A percentile compares a stretch with the other conserved stretches of the same genome.
phyloP scores from a whole-genome alignment of 768 basidiomycete species.

The Leccinum rimulosum region DNA sequence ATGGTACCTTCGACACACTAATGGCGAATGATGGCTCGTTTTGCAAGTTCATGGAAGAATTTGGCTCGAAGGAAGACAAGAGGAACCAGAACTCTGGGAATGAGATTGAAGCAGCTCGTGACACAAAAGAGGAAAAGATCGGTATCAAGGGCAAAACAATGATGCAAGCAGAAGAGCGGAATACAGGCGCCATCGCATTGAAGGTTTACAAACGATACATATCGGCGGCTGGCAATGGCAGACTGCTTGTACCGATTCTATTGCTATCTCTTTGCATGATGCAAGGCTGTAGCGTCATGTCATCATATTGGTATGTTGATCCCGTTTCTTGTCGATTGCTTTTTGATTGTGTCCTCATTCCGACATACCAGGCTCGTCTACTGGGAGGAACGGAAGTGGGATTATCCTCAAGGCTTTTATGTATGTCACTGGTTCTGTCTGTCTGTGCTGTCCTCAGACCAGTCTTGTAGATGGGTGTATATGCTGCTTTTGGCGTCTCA shows the following conservation, averaged over 20 bases:
- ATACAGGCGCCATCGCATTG: neutral
- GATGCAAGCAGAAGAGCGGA: neutral
- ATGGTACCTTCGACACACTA: no score
- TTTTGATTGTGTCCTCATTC: neutral
- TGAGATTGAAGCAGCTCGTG: slow-evolving; percentile 18
- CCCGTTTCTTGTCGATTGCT: neutral
- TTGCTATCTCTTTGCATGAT: slow-evolving; percentile 49
- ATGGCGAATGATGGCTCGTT: no score
- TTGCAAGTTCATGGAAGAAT: slow-evolving; percentile 42
- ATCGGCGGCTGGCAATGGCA: slow-evolving; percentile 60
- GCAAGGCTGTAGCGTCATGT: slow-evolving; percentile 73
- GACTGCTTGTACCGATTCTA: slow-evolving; percentile 62
- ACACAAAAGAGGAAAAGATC: slow-evolving; percentile 15
- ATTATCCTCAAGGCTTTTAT: slow-evolving; percentile 63
- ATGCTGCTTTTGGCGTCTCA: slow-evolving; percentile 66
- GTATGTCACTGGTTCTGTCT: slow-evolving; percentile 43
- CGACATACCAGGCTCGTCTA: slow-evolving; percentile 66
- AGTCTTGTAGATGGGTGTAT: slow-evolving; percentile 67
- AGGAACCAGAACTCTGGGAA: slow-evolving; percentile 39
- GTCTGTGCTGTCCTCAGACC: slow-evolving; percentile 16
- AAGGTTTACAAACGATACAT: slow-evolving; percentile 51
- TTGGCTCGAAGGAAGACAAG: slow-evolving; percentile 26
- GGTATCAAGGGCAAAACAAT: neutral
- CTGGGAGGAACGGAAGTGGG: slow-evolving; percentile 58
- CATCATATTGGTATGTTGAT: slow-evolving; percentile 62